Base-by-base conservation (phyloP, 2,329 filamentous ascomycete species). In the Penicillium janthinellum region DNA sequence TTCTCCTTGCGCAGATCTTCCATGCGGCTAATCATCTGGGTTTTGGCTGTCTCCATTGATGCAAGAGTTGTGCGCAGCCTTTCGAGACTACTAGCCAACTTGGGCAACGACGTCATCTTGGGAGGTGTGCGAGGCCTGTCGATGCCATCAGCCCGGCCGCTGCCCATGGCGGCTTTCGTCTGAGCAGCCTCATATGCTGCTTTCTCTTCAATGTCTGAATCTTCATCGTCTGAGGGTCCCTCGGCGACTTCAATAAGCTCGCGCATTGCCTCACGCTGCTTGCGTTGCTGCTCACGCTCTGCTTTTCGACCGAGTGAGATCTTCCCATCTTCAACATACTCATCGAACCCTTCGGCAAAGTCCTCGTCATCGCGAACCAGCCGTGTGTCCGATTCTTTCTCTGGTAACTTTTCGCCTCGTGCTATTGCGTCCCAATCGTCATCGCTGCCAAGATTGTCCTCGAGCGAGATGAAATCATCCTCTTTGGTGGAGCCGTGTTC, bases 271-370 rank as follows among this genome's bases (percentile, higher is more conserved):
- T 87, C 85, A 34, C 90, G 86, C 34, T 90, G 86, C 47, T 83
- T 84, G 55, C 82, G 83, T 51, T 84, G 75, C 48, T 84, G 88
- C 66, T 92, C 90, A 20, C 85, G 86, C 75, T 95, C 91, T 0
- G 92, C 92, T 61, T 90, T 90, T 62, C 84, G 87, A 37, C 92
- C 91, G 0, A 97, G 81, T 1, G 90, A 86, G 10, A 97, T 85
- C 7, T 86, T 86, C 8, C 90, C 92, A 71, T 96, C 91, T 42
- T 95, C 90, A 8, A 95, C 91, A 68, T 91, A 96, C 56, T 94
- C 89, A 61, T 98, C 94, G 67, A 96, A 98, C 0, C 92, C 93
- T 77, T 98, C 95, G 39, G 90, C 91, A 0, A 97, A 84, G 70
- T 98, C 92, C 72, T 98, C 94, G 68, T 98, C 94, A 37, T 97